Conservation (phyloP, 768 basidiomycete species). For the Amanita pallidorosea region DNA sequence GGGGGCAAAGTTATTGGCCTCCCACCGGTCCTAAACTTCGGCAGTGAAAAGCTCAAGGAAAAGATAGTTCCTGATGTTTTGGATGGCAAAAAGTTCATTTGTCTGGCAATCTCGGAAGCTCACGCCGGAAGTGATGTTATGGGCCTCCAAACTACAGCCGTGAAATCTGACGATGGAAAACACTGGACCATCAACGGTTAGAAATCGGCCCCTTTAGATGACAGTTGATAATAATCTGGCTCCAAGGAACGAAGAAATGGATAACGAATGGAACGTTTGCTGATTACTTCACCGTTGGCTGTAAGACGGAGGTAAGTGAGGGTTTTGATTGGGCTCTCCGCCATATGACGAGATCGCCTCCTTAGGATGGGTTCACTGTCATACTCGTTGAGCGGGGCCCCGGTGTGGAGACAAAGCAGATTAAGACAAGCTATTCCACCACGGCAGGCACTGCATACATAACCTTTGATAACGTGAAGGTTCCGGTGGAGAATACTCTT, state of each 20-base stretch:
- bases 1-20: conserved; percentile 79
- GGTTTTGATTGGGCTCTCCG: neutral
- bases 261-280: conserved; percentile 68
- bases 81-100: conserved; percentile 73
- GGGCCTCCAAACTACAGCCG: conserved; percentile 69
- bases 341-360: conserved; percentile 7
- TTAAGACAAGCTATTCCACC: conserved; percentile 61
- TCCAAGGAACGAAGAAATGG: conserved; percentile 66
- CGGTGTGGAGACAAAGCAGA: conserved; percentile 47
- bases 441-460: conserved; percentile 82
- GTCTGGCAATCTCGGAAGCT: conserved; percentile 82
- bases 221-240: neutral
- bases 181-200: conserved; percentile 71
- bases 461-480: conserved; percentile 76
- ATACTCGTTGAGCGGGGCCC: conserved; percentile 62
- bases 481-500: conserved; percentile 81
- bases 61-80: conserved; percentile 59
- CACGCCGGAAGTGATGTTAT: conserved; percentile 81
- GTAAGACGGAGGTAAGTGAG: conserved; percentile 44
- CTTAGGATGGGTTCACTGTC: conserved; percentile 60
- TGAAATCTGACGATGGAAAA: conserved; percentile 73
- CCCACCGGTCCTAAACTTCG: conserved; percentile 88
- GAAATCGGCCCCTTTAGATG: conserved; percentile 1
- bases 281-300: conserved; percentile 62
- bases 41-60: conserved; percentile 47